Conservation (phyloP, 2,329 filamentous ascomycete species). For the Coniochaeta prunicola region DNA sequence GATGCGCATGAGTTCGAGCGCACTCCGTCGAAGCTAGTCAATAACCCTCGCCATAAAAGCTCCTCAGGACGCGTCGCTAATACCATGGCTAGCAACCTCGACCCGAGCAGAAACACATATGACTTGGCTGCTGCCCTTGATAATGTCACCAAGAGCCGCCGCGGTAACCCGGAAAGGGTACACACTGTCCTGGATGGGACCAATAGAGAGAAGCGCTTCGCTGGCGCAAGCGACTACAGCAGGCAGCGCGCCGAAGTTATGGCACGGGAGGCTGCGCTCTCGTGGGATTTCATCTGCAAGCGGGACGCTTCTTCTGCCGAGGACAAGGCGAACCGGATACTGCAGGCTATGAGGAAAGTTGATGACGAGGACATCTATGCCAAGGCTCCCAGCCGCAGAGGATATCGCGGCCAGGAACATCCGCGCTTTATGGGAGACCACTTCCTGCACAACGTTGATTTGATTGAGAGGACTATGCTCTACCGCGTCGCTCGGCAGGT, state of each 20-base stretch:
- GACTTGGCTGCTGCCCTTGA: conserved; percentile 2
- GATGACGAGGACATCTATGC: conserved; percentile 31
- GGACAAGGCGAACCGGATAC: conserved; percentile 27
- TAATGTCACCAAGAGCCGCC: neutral
- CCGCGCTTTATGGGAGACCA: conserved; percentile 44
- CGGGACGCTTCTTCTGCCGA: conserved; percentile 25
- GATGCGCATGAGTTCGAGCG: conserved; percentile 8
- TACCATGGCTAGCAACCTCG: conserved; percentile 6
- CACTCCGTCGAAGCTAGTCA: conserved; percentile 11
- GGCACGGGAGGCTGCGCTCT: conserved; percentile 24
- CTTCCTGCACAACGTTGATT: conserved; percentile 46
- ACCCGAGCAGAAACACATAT: conserved; percentile 4
- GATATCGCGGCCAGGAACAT: conserved; percentile 36
- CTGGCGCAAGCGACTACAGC: conserved; percentile 17
- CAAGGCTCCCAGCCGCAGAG: conserved; percentile 20
- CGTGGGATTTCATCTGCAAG: conserved; percentile 32
- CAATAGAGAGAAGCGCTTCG: neutral
- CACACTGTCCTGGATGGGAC: neutral
- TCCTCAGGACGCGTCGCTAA: conserved; percentile 8
- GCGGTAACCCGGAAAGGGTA: neutral
- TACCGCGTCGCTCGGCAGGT: conserved; percentile 48
- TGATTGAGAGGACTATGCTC: conserved; percentile 49
- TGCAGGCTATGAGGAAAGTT: conserved; percentile 26
- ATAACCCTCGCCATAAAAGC: conserved; percentile 7
- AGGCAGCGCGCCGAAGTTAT: conserved; percentile 20